phyloP scores from a whole-genome alignment of 805 yeast genomes.

The Monosporozyma yasuniensis region DNA sequence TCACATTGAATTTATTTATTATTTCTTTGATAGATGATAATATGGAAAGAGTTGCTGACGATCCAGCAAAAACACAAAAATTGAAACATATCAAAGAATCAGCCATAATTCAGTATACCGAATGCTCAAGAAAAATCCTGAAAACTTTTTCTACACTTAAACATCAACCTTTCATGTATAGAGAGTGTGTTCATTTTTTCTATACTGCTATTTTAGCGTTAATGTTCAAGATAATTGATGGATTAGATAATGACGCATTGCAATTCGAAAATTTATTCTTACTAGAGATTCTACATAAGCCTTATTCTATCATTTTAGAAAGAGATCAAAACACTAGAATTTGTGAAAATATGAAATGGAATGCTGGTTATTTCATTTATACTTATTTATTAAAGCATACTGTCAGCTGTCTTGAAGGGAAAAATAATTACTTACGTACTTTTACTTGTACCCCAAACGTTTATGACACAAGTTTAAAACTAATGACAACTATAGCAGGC shows the following conservation, averaged over 20 bases:
- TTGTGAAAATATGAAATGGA: slow-evolving; percentile 22
- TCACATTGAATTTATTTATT: slow-evolving; percentile 9
- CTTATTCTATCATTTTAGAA: slow-evolving; percentile 5
- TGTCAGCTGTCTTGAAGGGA: slow-evolving; percentile 9
- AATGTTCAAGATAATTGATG: slow-evolving; percentile 7
- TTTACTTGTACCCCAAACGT: background rate
- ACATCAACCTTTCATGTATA: slow-evolving; percentile 14
- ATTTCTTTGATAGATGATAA: slow-evolving; percentile 13
- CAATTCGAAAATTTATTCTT: slow-evolving; percentile 5
- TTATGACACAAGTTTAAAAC: slow-evolving; percentile 1
- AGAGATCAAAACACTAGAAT: slow-evolving; percentile 7
- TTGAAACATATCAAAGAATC: background rate
- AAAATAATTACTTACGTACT: background rate
- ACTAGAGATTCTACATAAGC: slow-evolving; percentile 4
- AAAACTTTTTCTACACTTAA: slow-evolving; percentile 13
- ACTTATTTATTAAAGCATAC: slow-evolving; percentile 14
- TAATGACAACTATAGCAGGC: background rate
- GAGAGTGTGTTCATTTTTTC: slow-evolving; percentile 10
- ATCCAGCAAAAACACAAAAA: background rate
- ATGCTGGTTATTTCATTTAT: slow-evolving; percentile 15
- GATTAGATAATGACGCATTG: slow-evolving; percentile 4
- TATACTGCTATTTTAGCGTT: slow-evolving; percentile 10
- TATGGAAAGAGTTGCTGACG: slow-evolving; percentile 1
- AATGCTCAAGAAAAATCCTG: slow-evolving; percentile 11
- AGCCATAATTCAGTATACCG: slow-evolving; percentile 3